Base-by-base conservation (phyloP, 148 eudicot species). In the Vaccinium myrtillus region DNA sequence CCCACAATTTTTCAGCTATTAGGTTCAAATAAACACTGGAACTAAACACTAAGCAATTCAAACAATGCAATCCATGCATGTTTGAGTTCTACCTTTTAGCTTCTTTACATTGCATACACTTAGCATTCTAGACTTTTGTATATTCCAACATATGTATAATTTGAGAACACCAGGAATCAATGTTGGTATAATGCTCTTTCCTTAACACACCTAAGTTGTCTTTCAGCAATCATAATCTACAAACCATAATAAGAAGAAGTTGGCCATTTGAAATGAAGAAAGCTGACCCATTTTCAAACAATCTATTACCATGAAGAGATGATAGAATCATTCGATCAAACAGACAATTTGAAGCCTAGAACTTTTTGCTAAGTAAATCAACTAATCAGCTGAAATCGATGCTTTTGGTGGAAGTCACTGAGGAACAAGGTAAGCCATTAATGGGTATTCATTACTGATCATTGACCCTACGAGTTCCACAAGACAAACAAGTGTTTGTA, bases 281-380 rank as follows among this genome's bases (percentile, higher is more conserved):
- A 67, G 30, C 18, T 65, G 11, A n/a, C 13, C 36, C 23, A 46
- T 63, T 79, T 2, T 46, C 32, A 1, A 75, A 13, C 27, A 0
- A 58, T 86, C 96, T 93, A 61, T 78, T 59, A 61, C 75, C 76
- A 85, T 71, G 27, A 8, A 63, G 48, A 67, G 32, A 23, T n/a
- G 23, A 61, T 6, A 39, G 30, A 27, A 77, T 43, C 54, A n/a
- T 21, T 48, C 43, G 50, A 67, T 39, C 32, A 56, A 81, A 8
- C 75, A 63, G 14, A 81, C 30, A 19, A 30, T 23, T 51, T 77
- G 50, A 50, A 39, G 54, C 27, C 7, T 15, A 48, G 6, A 32
- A 61, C 36, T 43, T 81, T 18, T 19, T 19, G 15, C 12, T 63
- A 63, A 63, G 36, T 5, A 46, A 46, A 81, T 6, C 50, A 46